Conservation (phyloP, 2,329 filamentous ascomycete species). For the Microdochium bolleyi region DNA sequence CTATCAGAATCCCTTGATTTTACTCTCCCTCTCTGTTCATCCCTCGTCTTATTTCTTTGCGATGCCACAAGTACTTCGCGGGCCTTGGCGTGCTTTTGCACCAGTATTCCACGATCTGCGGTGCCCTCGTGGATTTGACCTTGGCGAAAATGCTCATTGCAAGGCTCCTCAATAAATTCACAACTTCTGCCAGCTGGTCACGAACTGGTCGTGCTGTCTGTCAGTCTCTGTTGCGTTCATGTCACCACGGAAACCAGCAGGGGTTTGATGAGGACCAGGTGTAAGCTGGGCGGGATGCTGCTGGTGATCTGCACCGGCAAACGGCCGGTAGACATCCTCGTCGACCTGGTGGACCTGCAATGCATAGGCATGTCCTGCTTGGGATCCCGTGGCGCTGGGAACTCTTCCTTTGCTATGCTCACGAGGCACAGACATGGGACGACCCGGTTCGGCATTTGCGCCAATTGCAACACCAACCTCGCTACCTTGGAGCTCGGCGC, state of each 20-base stretch:
- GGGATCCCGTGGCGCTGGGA: neutral
- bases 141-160: neutral
- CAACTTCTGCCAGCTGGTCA: constrained; percentile 7
- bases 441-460: neutral
- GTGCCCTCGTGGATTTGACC: too few species aligned
- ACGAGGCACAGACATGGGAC: neutral
- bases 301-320: too few species aligned
- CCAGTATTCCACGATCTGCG: too few species aligned
- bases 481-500: neutral
- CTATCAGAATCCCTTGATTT: too few species aligned
- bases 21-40: too few species aligned
- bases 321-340: too few species aligned
- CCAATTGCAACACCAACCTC: neutral
- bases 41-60: neutral
- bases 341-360: too few species aligned
- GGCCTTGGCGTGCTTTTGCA: too few species aligned
- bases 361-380: neutral
- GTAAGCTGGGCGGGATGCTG: neutral
- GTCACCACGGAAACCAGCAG: constrained; percentile 2
- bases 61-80: too few species aligned
- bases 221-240: constrained; percentile 6
- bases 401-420: neutral
- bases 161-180: neutral
- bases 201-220: constrained; percentile 3
- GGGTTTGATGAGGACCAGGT: neutral